Percentiles rank a stretch among this genome's conserved stretches.
Evolutionary conservation across 202 grass and related monocot species (phyloP).

Genomic region (Schoenoplectus tabernaemontani): DNA sequence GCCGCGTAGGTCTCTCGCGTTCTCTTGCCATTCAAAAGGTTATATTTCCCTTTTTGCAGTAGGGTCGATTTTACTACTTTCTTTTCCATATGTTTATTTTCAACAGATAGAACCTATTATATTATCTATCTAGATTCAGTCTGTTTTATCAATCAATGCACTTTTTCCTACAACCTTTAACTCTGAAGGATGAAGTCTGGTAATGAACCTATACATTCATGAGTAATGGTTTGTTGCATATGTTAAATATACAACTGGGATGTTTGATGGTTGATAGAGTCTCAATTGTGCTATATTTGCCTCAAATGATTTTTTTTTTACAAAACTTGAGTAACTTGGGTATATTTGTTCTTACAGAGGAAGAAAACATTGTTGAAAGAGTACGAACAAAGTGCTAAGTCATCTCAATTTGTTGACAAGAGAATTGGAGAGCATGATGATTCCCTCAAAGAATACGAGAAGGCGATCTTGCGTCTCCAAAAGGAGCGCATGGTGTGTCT

Average conservation of each 20-base stretch:
- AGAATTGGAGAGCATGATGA: constrained; percentile 84
- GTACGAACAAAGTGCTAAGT: constrained; percentile 59
- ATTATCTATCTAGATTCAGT: not conserved
- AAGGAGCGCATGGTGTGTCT: constrained; percentile 63
- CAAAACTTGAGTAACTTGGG: not conserved
- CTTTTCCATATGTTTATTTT: not conserved
- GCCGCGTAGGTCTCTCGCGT: constrained; percentile 46
- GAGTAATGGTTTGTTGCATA: not conserved
- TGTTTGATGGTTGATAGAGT: not conserved
- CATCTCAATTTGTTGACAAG: constrained; percentile 68
- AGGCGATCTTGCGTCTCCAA: constrained; percentile 74
- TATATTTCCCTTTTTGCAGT: not conserved
- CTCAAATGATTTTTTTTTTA: not conserved
- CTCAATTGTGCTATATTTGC: not conserved
- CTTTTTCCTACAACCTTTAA: not conserved
- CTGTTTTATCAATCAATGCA: not conserved
- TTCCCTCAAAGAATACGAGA: constrained; percentile 69
- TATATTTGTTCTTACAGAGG: constrained; percentile 43
- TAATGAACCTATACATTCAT: not conserved
- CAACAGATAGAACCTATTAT: not conserved
- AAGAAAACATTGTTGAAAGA: constrained; percentile 90
- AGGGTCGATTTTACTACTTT: not conserved
- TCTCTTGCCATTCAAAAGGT: constrained; percentile 82
- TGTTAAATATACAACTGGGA: not conserved
- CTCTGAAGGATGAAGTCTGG: not conserved